These are phyloP conservation scores for Priceomyces castillae DNA, from an alignment of 805 yeast genomes.

Conservation along the genomic window DNA sequence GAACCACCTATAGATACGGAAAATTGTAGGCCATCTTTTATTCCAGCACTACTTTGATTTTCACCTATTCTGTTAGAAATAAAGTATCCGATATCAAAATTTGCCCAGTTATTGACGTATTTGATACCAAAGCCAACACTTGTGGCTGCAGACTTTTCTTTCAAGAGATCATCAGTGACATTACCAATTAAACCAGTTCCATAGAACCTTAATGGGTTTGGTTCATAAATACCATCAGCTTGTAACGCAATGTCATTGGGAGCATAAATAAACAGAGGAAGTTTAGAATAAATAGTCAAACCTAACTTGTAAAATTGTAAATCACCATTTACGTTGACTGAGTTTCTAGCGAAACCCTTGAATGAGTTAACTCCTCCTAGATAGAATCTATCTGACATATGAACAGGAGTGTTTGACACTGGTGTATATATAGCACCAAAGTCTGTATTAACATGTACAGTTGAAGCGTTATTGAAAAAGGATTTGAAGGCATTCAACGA, in stretches of 20 bases:
- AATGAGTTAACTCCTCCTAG: constrained; percentile 78
- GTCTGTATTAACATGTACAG: constrained; percentile 48
- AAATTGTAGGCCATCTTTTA: constrained; percentile 39
- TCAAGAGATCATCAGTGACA: constrained; percentile 31
- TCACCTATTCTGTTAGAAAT: constrained; percentile 23
- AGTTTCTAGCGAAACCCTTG: constrained; percentile 64
- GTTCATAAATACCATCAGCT: constrained; percentile 16
- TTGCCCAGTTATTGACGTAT: constrained; percentile 40
- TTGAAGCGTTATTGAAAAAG: constrained; percentile 42
- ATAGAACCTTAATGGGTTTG: constrained; percentile 49
- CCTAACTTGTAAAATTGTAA: constrained; percentile 57
- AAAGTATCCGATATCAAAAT: constrained; percentile 40
- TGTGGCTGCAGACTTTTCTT: constrained; percentile 20
- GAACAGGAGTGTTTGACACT: constrained; percentile 35
- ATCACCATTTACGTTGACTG: constrained; percentile 77
- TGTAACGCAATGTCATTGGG: constrained; percentile 13
- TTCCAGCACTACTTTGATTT: constrained; percentile 19
- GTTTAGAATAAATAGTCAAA: constrained; percentile 51
- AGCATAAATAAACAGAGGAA: constrained; percentile 46
- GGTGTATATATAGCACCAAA: constrained; percentile 55
- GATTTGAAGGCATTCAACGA: constrained; percentile 37
- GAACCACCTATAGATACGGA: constrained; percentile 40
- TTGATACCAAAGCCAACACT: constrained; percentile 37
- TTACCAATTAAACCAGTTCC: constrained; percentile 67
- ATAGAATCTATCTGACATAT: constrained; percentile 76